Evolutionary conservation across 768 basidiomycete genomes (phyloP).

Genomic region (Kwoniella botswanensis): DNA sequence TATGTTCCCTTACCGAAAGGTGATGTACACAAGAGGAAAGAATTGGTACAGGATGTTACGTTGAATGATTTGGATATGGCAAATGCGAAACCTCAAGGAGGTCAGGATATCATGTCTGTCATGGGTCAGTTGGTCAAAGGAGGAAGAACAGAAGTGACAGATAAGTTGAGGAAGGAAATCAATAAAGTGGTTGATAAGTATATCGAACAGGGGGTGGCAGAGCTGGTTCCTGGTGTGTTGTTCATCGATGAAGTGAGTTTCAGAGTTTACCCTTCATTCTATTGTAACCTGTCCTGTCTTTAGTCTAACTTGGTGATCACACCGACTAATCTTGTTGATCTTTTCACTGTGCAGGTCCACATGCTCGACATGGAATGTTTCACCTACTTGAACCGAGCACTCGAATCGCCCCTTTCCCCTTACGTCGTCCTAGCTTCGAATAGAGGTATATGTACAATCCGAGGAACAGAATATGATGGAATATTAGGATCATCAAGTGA

Average conservation of each 20-base stretch:
- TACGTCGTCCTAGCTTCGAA: constrained; percentile 98
- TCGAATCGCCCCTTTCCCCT: constrained; percentile 96
- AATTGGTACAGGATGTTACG: constrained; percentile 92
- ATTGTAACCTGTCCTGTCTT: not conserved
- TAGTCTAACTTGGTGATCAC: no score
- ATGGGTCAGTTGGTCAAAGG: constrained; percentile 90
- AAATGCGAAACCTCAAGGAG: constrained; percentile 86
- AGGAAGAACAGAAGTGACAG: constrained; percentile 93
- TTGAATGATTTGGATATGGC: constrained; percentile 94
- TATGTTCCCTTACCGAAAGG: constrained; percentile 97
- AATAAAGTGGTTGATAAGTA: constrained; percentile 97
- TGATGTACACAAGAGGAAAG: constrained; percentile 94
- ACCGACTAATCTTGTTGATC: no score
- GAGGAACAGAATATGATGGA: constrained; percentile 72
- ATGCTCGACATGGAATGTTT: constrained; percentile 99
- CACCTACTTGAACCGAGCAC: constrained; percentile 92
- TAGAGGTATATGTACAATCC: constrained; percentile 85
- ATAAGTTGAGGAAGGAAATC: constrained; percentile 91
- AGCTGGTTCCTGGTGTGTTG: constrained; percentile 95
- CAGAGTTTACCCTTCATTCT: not conserved
- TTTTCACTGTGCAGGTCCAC: constrained; percentile 68
- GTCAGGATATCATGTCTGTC: constrained; percentile 98
- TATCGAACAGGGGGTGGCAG: constrained; percentile 97
- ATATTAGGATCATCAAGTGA: constrained; percentile 35
- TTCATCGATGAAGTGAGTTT: constrained; percentile 92